Conservation (phyloP, 768 basidiomycete genomes). For the Auriculariales sp. region DNA sequence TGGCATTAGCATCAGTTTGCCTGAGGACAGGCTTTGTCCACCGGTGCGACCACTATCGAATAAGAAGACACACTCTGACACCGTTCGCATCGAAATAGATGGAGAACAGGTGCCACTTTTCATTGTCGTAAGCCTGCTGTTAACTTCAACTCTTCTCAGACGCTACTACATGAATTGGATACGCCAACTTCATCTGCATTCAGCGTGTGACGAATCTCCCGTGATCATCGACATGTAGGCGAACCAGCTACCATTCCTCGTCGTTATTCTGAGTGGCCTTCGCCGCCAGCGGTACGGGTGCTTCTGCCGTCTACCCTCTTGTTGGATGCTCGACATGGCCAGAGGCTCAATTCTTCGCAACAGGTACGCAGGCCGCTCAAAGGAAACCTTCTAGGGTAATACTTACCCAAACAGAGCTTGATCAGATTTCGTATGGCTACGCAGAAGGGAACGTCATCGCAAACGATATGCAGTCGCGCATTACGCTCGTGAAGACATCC, state of each 20-base stretch:
- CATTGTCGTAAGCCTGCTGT: no score
- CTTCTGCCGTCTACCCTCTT: conserved; percentile 80
- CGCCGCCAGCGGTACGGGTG: conserved; percentile 64
- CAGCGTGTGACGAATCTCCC: neutral
- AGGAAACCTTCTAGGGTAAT: no score
- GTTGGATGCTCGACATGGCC: conserved; percentile 42
- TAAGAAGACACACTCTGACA: neutral
- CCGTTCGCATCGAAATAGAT: conserved; percentile 27
- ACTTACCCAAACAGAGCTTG: conserved; percentile 42
- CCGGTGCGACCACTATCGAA: conserved; percentile 36
- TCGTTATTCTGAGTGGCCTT: neutral
- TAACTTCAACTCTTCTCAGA: no score
- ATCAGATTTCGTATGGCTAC: conserved; percentile 38
- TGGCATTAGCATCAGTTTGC: conserved; percentile 41
- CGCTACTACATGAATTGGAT: no score
- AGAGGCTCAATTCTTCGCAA: conserved; percentile 48
- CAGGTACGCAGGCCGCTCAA: conserved; percentile 32
- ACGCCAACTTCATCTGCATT: neutral
- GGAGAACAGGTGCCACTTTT: conserved; percentile 44
- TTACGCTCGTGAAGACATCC: conserved; percentile 25
- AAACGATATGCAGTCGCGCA: conserved; percentile 40
- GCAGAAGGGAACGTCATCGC: conserved; percentile 41
- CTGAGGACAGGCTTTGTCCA: conserved; percentile 68
- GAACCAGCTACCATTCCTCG: neutral
- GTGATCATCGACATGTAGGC: conserved; percentile 51